Evolutionary conservation across 495 filamentous ascomycete species (phyloP).

Genomic region (Aspergillus campestris): DNA sequence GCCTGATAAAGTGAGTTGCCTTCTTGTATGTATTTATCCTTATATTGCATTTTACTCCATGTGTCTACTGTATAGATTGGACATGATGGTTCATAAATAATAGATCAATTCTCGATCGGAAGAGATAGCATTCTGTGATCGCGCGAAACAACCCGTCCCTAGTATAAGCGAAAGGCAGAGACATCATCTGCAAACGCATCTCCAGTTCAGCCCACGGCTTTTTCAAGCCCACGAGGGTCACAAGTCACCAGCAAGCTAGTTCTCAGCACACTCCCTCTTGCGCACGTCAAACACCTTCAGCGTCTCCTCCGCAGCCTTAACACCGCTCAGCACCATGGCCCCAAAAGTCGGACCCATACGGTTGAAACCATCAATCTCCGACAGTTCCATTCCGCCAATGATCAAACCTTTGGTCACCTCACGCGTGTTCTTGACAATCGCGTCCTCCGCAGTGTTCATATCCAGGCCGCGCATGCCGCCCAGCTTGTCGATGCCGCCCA

Average conservation of each 20-base stretch:
- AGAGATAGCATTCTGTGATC: too few relatives aligned
- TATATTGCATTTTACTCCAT: too few relatives aligned
- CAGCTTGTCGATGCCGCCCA: slow-evolving; percentile 71
- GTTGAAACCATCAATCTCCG: slow-evolving; percentile 83
- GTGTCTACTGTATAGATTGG: too few relatives aligned
- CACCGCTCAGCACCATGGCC: slow-evolving; percentile 75
- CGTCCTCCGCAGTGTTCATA: slow-evolving; percentile 83
- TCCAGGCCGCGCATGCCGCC: slow-evolving; percentile 87
- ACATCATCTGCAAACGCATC: not conserved
- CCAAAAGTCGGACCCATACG: slow-evolving; percentile 76
- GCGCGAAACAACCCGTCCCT: too few relatives aligned
- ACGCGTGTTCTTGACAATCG: slow-evolving; percentile 81
- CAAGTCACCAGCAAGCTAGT: slow-evolving; percentile 9
- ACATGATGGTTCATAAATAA: too few relatives aligned
- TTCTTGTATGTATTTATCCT: too few relatives aligned
- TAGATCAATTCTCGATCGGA: too few relatives aligned
- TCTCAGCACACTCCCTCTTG: slow-evolving; percentile 52
- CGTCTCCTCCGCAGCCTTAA: slow-evolving; percentile 83
- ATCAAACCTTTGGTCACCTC: slow-evolving; percentile 81
- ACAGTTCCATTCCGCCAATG: slow-evolving; percentile 89
- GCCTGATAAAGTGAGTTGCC: slow-evolving; percentile 43
- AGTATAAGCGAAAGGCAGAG: not conserved
- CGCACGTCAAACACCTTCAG: slow-evolving; percentile 67
- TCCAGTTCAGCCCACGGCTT: too few relatives aligned
- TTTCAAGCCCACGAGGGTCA: not conserved